These are phyloP conservation scores for Olyra latifolia DNA, from an alignment of 176 grass and related monocot species.

Conservation along the genomic window DNA sequence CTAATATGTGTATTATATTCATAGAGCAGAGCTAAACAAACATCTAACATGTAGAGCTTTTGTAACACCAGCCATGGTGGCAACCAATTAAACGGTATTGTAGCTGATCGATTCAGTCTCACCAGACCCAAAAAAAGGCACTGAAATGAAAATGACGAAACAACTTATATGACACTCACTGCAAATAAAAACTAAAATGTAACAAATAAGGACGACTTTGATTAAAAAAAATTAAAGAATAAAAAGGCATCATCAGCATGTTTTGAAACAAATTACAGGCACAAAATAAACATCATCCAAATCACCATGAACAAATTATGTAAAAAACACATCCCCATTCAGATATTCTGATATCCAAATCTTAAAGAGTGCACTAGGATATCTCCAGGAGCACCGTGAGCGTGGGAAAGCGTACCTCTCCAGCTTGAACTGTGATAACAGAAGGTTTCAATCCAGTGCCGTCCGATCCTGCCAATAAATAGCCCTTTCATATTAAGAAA, in stretches of 20 bases:
- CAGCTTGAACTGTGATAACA: conserved; percentile 72
- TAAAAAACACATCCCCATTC: neutral
- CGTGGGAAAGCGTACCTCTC: conserved; percentile 60
- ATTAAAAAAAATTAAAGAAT: neutral
- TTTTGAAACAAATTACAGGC: neutral
- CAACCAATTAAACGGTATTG: neutral
- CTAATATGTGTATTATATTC: neutral
- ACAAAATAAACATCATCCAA: neutral
- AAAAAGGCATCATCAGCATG: neutral
- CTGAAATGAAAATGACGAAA: neutral
- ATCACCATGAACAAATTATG: neutral
- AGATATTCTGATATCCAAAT: conserved; percentile 21
- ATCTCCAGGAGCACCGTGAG: neutral
- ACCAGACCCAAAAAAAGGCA: neutral
- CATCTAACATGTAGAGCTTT: neutral
- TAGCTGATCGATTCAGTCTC: neutral
- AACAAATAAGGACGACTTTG: conserved; percentile 1
- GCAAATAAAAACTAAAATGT: neutral
- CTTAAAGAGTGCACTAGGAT: neutral
- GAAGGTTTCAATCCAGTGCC: conserved; percentile 56
- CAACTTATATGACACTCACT: neutral
- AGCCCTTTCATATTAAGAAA: neutral
- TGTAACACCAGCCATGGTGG: neutral
- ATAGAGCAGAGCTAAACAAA: neutral
- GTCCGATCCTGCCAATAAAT: conserved; percentile 41